Evolutionary conservation across 768 basidiomycete species (phyloP), one percentile per base, ranked within the genome.

Genomic region (Pleurotus giganteus): DNA sequence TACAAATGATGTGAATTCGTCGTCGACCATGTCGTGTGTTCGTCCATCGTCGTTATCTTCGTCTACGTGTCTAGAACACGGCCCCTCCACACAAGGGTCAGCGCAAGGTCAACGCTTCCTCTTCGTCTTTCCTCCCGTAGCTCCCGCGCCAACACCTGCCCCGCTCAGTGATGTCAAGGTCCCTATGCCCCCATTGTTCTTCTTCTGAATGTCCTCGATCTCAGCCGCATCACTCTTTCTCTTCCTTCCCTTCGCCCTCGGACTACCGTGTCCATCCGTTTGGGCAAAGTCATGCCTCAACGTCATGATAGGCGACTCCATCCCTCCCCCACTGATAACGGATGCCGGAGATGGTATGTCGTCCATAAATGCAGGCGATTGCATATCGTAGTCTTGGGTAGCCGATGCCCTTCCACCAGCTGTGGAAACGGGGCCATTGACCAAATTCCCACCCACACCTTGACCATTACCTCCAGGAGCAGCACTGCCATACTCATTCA

Each of bases 141-240:
- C n/a, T 3, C 39, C 39, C 12, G 15, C 39, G 7, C 13, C 15
- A 41, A 17, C 31, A 32, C 13, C 13, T 32, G 31, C 13, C 31
- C 31, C 31, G 13, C 13, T 32, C 31, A 32, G 31, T 13, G 31
- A 32, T 6, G 7, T n/a, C 39, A 19, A 41, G 19, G 12, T 41
- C 39, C 36, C 36, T 17, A 23, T 23, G 23, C 23, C 21, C 8
- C 19, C 44, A 23, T 7, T 17, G 19, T 45, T 51, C 34, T 37
- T 41, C 32, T 12, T 2, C 28, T 50, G 29, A 29, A 45, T 44
- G 32, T 37, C 41, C 2, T 71, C 71, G 52, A 63, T 37, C n/a
- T 63, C 54, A 54, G 55, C 63, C 12, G 65, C 62, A 56, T 69
- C 70, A 21, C 74, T 77, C 63, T 78, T 78, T 47, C 77, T 67